Percentiles rank a stretch among this genome's conserved stretches.
Evolutionary conservation across 164 flowering plant genomes (phyloP).

Genomic region (Platanus orientalis): DNA sequence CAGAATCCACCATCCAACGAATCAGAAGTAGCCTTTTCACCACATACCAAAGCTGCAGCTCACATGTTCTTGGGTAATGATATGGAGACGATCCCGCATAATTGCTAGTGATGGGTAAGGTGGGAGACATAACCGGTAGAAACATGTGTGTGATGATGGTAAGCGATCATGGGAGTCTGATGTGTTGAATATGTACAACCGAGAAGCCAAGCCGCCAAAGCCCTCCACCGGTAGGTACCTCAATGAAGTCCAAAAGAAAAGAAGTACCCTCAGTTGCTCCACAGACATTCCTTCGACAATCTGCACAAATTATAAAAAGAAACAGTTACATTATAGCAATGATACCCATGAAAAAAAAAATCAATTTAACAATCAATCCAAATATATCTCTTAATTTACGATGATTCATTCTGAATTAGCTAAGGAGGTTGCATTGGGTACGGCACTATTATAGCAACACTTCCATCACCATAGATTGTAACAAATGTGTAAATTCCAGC

Average conservation of each 20-base stretch:
- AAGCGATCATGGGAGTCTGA: constrained; percentile 44
- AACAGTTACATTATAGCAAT: neutral
- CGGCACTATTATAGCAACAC: too few relatives aligned
- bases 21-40: constrained; percentile 8
- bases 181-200: constrained; percentile 50
- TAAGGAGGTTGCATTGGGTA: too few relatives aligned
- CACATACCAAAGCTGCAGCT: constrained; percentile 31
- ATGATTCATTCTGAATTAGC: too few relatives aligned
- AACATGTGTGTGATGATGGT: constrained; percentile 41
- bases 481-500: too few relatives aligned
- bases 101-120: constrained; percentile 18
- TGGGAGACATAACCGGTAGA: constrained; percentile 30
- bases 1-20: neutral
- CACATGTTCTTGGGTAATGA: constrained; percentile 28
- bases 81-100: constrained; percentile 20
- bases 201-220: constrained; percentile 67
- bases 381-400: too few relatives aligned
- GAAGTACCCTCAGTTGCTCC: constrained; percentile 62
- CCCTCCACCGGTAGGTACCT: constrained; percentile 80
- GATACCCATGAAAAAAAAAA: neutral
- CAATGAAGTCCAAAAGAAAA: constrained; percentile 90
- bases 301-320: constrained; percentile 32
- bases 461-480: too few relatives aligned
- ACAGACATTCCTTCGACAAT: constrained; percentile 56
- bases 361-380: neutral